A percentile compares a stretch with the other conserved stretches of the same genome.
These are phyloP conservation scores for Coemansia reversa DNA, from an alignment of 192 early-diverging fungal genomes.

Conservation along the genomic window DNA sequence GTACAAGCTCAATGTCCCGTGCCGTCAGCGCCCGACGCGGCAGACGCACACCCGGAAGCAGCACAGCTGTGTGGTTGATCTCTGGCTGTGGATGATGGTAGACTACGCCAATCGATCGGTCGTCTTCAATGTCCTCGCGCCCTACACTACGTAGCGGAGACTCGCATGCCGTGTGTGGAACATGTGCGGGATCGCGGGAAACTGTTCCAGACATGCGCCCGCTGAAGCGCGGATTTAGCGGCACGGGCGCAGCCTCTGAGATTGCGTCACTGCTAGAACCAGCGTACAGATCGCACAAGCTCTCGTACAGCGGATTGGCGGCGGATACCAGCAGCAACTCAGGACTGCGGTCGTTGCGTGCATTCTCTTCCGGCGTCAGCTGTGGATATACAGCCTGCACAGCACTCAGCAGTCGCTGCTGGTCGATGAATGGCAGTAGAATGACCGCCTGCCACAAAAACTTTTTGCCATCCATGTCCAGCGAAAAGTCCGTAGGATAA, in stretches of 20 bases:
- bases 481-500: conserved; percentile 86
- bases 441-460: conserved; percentile 92
- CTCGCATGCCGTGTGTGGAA: conserved; percentile 61
- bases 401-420: conserved; percentile 72
- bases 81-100: conserved; percentile 49
- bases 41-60: conserved; percentile 47
- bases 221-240: conserved; percentile 58
- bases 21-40: conserved; percentile 27
- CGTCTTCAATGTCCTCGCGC: conserved; percentile 61
- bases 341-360: conserved; percentile 71
- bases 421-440: conserved; percentile 93
- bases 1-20: conserved; percentile 46
- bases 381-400: conserved; percentile 63
- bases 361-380: conserved; percentile 69
- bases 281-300: conserved; percentile 47
- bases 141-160: conserved; percentile 56
- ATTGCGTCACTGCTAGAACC: conserved; percentile 7
- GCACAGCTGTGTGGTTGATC: conserved; percentile 16
- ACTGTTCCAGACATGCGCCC: conserved; percentile 61
- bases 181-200: conserved; percentile 59
- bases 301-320: conserved; percentile 62
- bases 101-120: conserved; percentile 60
- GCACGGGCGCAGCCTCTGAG: conserved; percentile 17
- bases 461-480: conserved; percentile 96
- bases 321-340: conserved; percentile 61